Base-by-base conservation (phyloP, 148 eudicot genomes). In the Camellia japonica region DNA sequence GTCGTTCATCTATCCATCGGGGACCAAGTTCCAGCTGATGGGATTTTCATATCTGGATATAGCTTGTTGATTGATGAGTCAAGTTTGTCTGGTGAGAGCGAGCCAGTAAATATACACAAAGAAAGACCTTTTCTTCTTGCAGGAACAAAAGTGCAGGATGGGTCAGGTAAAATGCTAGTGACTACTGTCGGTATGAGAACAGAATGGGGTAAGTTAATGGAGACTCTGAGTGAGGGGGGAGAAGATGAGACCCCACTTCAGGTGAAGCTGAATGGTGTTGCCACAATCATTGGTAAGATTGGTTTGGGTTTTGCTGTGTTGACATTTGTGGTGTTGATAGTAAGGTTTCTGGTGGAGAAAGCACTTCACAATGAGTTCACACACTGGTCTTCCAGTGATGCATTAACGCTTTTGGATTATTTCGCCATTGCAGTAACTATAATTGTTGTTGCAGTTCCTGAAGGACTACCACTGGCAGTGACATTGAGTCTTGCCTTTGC, bases 171-270 rank as follows among this genome's bases (percentile, higher is more conserved):
- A 80, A 96, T 96, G 99, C 81, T 96, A 30, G 98, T 96, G 69
- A 89, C 98, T 67, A 87, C 98, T n/a, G 99, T 96, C 76, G 99
- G 99, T 59, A 96, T 96, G 99, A 91, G 91, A 87, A 93, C 98
- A 30, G 97, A 96, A 86, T 96, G 98, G 98, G 99, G 99, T 79
- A 90, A 91, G 69, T 76, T 96, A 75, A 93, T 96, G 97, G 99
- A 89, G 85, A 96, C 99, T 73, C 84, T 96, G 9, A 89, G 83
- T 76, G 94, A 94, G 58, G 94, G 88, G 1, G 94, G 98, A 64
- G 95, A 92, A 74, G 91, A 96, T 84, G 99, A 96, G 89, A 93
- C 97, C 63, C 98, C 98, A 38, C 83, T 95, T 82, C 97, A 96
- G 85, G 99, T 93, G 82, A 96, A 96, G 87, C 81, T 96, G 71